These are phyloP conservation scores for Ascochyta viciae-villosae DNA, from an alignment of 2,329 filamentous ascomycete species.

Conservation along the genomic window DNA sequence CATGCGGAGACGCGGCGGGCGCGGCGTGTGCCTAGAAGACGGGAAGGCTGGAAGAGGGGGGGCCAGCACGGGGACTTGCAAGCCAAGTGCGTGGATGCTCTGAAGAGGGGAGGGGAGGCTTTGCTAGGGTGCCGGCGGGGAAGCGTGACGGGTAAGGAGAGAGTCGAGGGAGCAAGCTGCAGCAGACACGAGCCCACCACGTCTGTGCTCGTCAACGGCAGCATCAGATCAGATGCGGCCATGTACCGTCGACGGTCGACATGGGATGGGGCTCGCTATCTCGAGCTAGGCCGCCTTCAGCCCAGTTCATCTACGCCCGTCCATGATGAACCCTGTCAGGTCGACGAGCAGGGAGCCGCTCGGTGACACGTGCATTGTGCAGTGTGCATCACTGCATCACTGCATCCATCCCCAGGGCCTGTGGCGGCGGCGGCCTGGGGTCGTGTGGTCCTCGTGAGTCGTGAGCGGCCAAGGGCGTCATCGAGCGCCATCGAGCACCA, in stretches of 20 bases:
- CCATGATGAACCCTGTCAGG: neutral
- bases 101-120: too few species aligned
- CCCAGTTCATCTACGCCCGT: constrained; percentile 1
- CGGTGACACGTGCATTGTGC: neutral
- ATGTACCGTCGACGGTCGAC: neutral
- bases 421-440: constrained; percentile 3
- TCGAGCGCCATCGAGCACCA: constrained; percentile 12
- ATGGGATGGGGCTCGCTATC: constrained; percentile 8
- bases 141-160: neutral
- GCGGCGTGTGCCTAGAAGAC: constrained; percentile 14
- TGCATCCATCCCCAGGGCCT: neutral
- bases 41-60: too few species aligned
- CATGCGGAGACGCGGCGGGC: constrained; percentile 39
- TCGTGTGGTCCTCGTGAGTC: neutral
- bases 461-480: constrained; percentile 13
- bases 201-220: constrained; percentile 16
- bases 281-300: constrained; percentile 13
- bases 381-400: too few species aligned
- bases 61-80: too few species aligned
- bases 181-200: constrained; percentile 1
- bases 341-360: neutral
- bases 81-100: neutral
- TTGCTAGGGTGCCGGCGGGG: too few species aligned
- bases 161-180: constrained; percentile 2
- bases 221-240: constrained; percentile 12